Percentiles rank a stretch among this genome's conserved stretches.
These are phyloP conservation scores for Penicillium bialowiezense DNA, from an alignment of 495 filamentous ascomycete species.

Conservation along the genomic window DNA sequence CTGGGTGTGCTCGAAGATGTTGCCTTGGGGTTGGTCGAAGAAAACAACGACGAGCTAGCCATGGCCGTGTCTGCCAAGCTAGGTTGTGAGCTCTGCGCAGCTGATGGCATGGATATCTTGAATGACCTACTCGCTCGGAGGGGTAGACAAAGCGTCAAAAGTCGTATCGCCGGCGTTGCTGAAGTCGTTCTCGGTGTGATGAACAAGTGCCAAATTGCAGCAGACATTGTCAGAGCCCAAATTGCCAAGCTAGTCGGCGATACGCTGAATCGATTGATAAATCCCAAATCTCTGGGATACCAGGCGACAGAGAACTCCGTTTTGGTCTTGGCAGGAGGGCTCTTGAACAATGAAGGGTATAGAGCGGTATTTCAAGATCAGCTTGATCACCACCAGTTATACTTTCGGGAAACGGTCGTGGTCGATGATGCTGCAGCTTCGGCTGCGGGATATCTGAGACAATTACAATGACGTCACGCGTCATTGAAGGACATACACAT, in stretches of 20 bases:
- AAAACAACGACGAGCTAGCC: conserved; percentile 9
- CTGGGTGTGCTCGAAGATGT: conserved; percentile 21
- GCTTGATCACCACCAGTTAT: conserved; percentile 4
- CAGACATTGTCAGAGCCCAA: conserved; percentile 16
- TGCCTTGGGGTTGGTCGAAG: conserved; percentile 5
- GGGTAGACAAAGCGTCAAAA: conserved; percentile 12
- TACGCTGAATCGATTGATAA: conserved; percentile 17
- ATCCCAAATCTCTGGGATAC: conserved; percentile 16
- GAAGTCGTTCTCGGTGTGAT: conserved; percentile 17
- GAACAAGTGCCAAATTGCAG: conserved; percentile 8
- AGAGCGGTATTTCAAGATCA: conserved; percentile 5
- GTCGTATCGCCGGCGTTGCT: conserved; percentile 22
- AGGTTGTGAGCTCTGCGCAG: background rate
- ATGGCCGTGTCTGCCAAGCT: conserved; percentile 14
- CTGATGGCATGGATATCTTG: conserved; percentile 17
- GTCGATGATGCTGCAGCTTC: conserved; percentile 15
- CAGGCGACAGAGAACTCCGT: conserved; percentile 10
- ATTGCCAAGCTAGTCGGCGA: conserved; percentile 16
- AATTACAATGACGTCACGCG: background rate
- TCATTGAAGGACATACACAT: too few relatives aligned
- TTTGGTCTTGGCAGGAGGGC: conserved; percentile 25
- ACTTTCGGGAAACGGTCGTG: conserved; percentile 9
- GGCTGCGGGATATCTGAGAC: conserved; percentile 3
- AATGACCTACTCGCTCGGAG: conserved; percentile 15
- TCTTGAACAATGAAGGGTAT: conserved; percentile 24